These are phyloP conservation scores for Dryadomyces quercus-mongolicae DNA, from an alignment of 2,329 filamentous ascomycete species.

Conservation along the genomic window DNA sequence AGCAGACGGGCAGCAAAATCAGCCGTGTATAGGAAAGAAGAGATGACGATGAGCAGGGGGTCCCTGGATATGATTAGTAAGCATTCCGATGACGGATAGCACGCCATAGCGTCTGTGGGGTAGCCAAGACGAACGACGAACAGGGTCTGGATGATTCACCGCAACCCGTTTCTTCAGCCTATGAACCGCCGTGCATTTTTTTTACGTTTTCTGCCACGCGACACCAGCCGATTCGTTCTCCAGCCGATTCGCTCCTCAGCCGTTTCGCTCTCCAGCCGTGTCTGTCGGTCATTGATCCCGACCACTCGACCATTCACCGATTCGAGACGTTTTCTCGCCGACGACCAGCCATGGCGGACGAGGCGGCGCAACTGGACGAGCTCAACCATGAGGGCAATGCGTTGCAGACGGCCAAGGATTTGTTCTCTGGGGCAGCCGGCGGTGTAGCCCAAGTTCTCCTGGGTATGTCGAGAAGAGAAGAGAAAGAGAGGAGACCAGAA, in stretches of 20 bases:
- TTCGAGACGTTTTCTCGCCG: no score
- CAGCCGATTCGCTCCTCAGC: no score
- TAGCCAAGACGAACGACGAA: no score
- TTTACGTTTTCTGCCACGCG: not conserved
- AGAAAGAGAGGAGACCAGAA: no score
- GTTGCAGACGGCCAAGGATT: conserved; percentile 67
- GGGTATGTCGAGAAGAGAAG: conserved; percentile 36
- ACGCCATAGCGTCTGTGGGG: not conserved
- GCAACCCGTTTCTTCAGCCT: no score
- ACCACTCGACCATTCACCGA: no score
- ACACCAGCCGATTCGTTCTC: no score
- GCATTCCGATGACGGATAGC: not conserved
- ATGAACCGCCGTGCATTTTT: no score
- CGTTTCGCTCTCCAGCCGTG: no score
- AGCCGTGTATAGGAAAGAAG: conserved; percentile 6
- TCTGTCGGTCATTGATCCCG: no score
- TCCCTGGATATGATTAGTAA: not conserved
- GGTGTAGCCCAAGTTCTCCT: conserved; percentile 90
- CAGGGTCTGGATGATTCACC: no score
- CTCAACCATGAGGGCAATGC: conserved; percentile 18
- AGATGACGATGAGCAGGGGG: not conserved
- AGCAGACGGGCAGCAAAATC: conserved; percentile 16
- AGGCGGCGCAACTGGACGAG: conserved; percentile 1
- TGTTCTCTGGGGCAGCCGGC: conserved; percentile 81
- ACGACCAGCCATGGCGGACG: conserved; percentile 1